phyloP scores from a whole-genome alignment of 2,329 filamentous ascomycete species.

The Fusarium sp. region DNA sequence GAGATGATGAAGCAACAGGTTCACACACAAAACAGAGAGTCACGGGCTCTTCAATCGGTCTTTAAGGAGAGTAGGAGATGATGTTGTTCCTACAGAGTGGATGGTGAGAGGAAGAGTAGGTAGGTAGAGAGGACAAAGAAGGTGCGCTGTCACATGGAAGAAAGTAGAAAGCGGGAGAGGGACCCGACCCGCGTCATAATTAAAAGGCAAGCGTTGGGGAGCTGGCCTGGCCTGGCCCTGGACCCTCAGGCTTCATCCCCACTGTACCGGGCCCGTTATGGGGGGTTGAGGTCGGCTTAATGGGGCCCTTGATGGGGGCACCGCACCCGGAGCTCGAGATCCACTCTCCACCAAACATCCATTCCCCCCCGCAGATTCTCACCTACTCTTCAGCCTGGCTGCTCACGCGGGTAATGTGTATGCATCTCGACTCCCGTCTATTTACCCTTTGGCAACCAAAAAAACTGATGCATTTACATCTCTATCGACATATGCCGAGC shows the following conservation, averaged over 20 bases:
- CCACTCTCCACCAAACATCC: slow-evolving; percentile 11
- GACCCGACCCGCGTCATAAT: slow-evolving; percentile 27
- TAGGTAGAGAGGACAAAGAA: background rate
- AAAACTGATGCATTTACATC: slow-evolving; percentile 20
- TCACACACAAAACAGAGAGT: slow-evolving; percentile 25
- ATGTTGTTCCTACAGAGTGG: background rate
- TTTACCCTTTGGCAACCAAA: background rate
- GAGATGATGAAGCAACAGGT: slow-evolving; percentile 22
- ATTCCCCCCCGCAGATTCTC: slow-evolving; percentile 18
- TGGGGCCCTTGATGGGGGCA: background rate
- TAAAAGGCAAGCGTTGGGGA: background rate
- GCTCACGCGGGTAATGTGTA: background rate
- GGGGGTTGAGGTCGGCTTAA: background rate
- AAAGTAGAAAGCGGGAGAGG: slow-evolving; percentile 30
- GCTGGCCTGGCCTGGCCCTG: slow-evolving; percentile 4
- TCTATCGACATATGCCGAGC: slow-evolving; percentile 19
- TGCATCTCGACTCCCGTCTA: background rate
- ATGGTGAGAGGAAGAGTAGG: slow-evolving; percentile 4
- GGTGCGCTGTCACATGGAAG: slow-evolving; percentile 36
- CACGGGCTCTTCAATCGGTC: slow-evolving; percentile 3
- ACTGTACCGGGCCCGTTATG: background rate
- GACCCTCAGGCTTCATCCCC: background rate
- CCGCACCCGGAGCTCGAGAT: slow-evolving; percentile 7
- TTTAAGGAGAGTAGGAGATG: background rate
- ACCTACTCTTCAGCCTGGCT: slow-evolving; percentile 1